These are phyloP conservation scores for Modicella reniformis DNA, from an alignment of 371 early-diverging fungal genomes.

Conservation along the genomic window DNA sequence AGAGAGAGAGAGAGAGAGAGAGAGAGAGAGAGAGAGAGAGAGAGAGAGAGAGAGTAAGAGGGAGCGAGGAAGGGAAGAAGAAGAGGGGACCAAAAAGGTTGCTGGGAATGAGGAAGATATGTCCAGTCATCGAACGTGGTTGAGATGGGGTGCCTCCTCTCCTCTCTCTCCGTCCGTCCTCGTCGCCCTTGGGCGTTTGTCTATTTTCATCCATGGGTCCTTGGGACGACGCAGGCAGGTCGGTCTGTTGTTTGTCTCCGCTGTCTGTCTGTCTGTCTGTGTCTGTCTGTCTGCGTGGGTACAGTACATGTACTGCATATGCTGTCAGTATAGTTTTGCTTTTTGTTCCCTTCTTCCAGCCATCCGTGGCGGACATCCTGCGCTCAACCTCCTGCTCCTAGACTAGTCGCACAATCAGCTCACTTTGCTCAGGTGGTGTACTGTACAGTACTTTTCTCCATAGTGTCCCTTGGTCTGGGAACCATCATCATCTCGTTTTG, in stretches of 20 bases:
- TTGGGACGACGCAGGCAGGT: too few relatives aligned
- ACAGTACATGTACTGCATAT: too few relatives aligned
- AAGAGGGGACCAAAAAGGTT: not conserved
- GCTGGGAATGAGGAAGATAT: not conserved
- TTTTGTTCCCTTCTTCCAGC: too few relatives aligned
- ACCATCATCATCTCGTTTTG: not conserved
- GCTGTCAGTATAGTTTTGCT: too few relatives aligned
- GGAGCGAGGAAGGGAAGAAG: not conserved
- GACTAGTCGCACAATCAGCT: not conserved
- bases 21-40: not conserved
- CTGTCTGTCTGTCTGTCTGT: too few relatives aligned
- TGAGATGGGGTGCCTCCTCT: not conserved
- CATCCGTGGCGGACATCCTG: too few relatives aligned
- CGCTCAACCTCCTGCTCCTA: too few relatives aligned
- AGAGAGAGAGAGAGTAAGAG: not conserved
- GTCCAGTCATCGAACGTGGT: not conserved
- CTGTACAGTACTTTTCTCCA: too few relatives aligned
- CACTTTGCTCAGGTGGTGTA: too few relatives aligned
- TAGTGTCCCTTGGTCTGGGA: not conserved
- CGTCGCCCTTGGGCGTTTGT: not conserved
- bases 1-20: constrained; percentile 3
- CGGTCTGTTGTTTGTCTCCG: not conserved
- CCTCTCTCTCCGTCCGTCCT: too few relatives aligned
- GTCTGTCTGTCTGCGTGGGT: too few relatives aligned
- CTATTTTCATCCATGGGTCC: constrained; percentile 1